Conservation (phyloP, 768 basidiomycete genomes). For the Kwoniella dendrophila region DNA sequence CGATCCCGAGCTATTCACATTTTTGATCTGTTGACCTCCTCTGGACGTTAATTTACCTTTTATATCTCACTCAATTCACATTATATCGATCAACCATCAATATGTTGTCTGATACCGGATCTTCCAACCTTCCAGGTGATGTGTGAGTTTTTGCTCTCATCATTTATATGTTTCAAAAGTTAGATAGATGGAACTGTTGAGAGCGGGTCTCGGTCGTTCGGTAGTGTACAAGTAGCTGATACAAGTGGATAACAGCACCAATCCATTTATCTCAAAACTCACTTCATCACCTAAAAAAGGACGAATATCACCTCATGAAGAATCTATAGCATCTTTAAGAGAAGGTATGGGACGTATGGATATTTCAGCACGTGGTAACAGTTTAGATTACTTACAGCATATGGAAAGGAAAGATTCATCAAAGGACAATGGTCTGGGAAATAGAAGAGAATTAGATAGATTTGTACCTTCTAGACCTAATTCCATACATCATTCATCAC, state of each 20-base stretch:
- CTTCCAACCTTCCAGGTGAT: conserved; percentile 27
- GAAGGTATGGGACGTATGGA: conserved; percentile 51
- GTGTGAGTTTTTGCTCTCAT: conserved; percentile 30
- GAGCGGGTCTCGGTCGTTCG: no score
- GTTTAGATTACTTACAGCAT: conserved; percentile 16
- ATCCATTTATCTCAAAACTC: conserved; percentile 42
- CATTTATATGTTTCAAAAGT: no score
- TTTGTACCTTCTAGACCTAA: conserved; percentile 49
- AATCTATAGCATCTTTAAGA: conserved; percentile 31
- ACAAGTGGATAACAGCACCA: conserved; percentile 25
- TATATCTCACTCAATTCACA: not conserved
- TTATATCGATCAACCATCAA: not conserved
- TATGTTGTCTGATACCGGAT: conserved; percentile 17
- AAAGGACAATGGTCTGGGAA: no score
- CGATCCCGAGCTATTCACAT: no score
- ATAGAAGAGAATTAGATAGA: conserved; percentile 37
- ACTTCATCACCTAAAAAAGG: conserved; percentile 32
- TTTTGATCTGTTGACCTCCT: not conserved
- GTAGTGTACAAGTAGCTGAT: not conserved
- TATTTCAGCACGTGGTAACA: conserved; percentile 27
- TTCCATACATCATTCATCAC: conserved; percentile 40
- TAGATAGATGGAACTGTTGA: no score
- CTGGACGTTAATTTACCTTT: conserved; percentile 14
- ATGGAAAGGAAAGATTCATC: conserved; percentile 15
- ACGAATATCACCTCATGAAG: conserved; percentile 20